phyloP scores from a whole-genome alignment of 371 early-diverging fungal genomes.

The Apophysomyces elegans region DNA sequence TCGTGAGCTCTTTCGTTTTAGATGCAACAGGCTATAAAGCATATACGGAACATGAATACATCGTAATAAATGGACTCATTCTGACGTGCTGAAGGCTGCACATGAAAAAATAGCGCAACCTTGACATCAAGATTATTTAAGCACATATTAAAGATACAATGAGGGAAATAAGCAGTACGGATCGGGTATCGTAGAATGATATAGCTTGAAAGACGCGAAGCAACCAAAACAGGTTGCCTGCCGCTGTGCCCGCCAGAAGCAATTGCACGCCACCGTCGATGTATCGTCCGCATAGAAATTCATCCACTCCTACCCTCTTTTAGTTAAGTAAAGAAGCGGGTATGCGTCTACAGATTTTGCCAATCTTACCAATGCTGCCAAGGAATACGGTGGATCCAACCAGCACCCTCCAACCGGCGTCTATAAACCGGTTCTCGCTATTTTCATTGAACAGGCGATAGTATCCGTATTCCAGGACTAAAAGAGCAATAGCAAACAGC shows the following conservation, averaged over 20 bases:
- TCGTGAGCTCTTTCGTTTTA: no score
- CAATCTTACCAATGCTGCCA: constrained; percentile 1
- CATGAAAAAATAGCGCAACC: not conserved
- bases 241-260: not conserved
- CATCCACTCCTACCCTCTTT: not conserved
- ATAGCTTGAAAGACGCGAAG: not conserved
- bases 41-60: no score
- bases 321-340: not conserved
- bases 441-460: not conserved
- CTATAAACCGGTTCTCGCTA: not conserved
- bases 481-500: not conserved
- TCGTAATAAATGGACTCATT: no score
- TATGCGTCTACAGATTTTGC: not conserved
- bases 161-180: not conserved
- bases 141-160: not conserved
- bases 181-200: not conserved
- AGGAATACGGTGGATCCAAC: not conserved
- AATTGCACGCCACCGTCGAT: not conserved
- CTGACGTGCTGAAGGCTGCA: no score
- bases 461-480: not conserved
- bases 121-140: not conserved
- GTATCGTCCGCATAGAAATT: not conserved
- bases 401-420: not conserved
- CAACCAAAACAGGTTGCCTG: not conserved
- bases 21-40: no score